Conservation (phyloP, 306 rosid species). For the Begonia peltatifolia region DNA sequence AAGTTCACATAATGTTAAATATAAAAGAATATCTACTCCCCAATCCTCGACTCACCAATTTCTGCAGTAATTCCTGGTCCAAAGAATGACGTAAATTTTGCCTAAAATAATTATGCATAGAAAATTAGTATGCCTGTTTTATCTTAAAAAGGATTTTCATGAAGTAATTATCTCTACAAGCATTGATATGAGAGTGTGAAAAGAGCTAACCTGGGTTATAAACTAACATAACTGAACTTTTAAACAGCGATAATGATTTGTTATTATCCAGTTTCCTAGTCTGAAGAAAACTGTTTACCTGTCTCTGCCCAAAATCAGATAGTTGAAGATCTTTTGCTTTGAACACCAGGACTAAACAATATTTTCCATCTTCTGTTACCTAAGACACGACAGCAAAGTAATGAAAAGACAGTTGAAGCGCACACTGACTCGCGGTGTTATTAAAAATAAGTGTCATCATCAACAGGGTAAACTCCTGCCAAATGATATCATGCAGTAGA, state of each 20-base stretch:
- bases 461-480: too few species aligned
- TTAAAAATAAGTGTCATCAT: too few species aligned
- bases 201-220: too few species aligned
- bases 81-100: slow-evolving; percentile 80
- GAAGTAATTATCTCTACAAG: too few species aligned
- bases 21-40: not conserved
- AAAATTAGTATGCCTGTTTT: too few species aligned
- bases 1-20: not conserved
- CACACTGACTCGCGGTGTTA: too few species aligned
- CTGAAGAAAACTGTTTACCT: slow-evolving; percentile 26
- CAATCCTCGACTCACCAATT: slow-evolving; percentile 45
- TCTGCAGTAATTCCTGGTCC: slow-evolving; percentile 94
- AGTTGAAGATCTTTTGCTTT: slow-evolving; percentile 67
- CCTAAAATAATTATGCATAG: slow-evolving; percentile 22
- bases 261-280: not conserved
- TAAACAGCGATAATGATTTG: too few species aligned
- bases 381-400: slow-evolving; percentile 18
- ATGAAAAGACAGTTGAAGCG: not conserved
- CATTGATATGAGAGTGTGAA: too few species aligned
- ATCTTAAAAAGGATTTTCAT: too few species aligned
- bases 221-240: too few species aligned
- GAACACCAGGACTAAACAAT: slow-evolving; percentile 59
- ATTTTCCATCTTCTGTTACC: slow-evolving; percentile 78
- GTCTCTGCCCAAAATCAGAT: slow-evolving; percentile 87
- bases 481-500: too few species aligned